phyloP scores from a whole-genome alignment of 2,329 filamentous ascomycete genomes.

The Talaromyces pinophilus region DNA sequence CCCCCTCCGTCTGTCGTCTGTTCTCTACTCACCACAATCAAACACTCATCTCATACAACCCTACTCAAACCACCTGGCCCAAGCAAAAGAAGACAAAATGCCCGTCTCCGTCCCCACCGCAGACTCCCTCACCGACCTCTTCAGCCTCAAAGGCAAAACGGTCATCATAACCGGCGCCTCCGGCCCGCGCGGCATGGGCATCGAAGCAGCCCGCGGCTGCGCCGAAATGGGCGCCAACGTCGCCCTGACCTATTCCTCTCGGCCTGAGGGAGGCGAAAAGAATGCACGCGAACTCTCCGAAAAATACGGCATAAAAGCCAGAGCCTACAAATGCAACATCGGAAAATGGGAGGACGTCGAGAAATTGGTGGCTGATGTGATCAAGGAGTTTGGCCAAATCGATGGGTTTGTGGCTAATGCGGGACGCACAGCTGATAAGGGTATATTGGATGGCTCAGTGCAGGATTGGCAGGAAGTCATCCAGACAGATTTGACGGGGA shows the following conservation, averaged over 20 bases:
- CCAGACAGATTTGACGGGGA: conserved; percentile 82
- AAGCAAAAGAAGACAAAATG: conserved; percentile 30
- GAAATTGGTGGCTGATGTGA: conserved; percentile 59
- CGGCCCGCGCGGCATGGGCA: conserved; percentile 67
- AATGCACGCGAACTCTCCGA: conserved; percentile 63
- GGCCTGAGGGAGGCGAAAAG: conserved; percentile 63
- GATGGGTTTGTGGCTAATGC: conserved; percentile 70
- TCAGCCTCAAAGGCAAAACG: conserved; percentile 52
- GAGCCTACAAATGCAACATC: conserved; percentile 67
- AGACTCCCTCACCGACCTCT: conserved; percentile 42
- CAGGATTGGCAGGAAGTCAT: conserved; percentile 76
- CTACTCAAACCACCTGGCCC: too few relatives aligned
- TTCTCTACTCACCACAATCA: not conserved
- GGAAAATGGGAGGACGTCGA: conserved; percentile 59
- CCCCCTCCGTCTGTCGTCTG: not conserved
- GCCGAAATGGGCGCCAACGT: conserved; percentile 66
- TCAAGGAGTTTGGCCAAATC: conserved; percentile 70
- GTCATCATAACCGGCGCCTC: conserved; percentile 53
- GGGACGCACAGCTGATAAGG: conserved; percentile 67
- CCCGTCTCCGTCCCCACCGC: conserved; percentile 41
- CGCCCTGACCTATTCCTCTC: conserved; percentile 67
- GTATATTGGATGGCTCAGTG: conserved; percentile 68
- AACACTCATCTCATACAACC: not conserved
- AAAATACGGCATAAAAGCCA: conserved; percentile 65
- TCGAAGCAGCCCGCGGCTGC: conserved; percentile 65